These are phyloP conservation scores for Yamadazyma oceani DNA, from an alignment of 1,139 yeast species.

Conservation along the genomic window DNA sequence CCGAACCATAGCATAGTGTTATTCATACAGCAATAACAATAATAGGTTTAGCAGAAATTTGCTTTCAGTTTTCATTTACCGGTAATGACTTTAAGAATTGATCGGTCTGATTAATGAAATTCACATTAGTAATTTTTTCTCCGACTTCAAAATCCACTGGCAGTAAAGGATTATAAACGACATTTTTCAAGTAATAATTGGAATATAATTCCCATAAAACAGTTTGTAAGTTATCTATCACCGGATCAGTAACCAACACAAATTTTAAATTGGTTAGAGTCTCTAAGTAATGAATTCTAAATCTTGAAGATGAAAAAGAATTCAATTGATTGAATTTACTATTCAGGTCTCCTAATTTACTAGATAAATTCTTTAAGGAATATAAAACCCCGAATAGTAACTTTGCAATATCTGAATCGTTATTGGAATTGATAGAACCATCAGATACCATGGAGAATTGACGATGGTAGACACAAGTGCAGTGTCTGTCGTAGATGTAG, in stretches of 20 bases:
- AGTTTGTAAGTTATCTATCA: slow-evolving; percentile 57
- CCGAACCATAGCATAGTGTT: not conserved
- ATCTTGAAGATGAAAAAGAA: slow-evolving; percentile 69
- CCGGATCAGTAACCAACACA: slow-evolving; percentile 69
- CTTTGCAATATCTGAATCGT: slow-evolving; percentile 67
- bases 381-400: slow-evolving; percentile 84
- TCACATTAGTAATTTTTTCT: slow-evolving; percentile 38
- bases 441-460: slow-evolving; percentile 44
- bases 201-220: slow-evolving; percentile 69
- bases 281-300: slow-evolving; percentile 77
- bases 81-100: slow-evolving; percentile 30
- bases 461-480: slow-evolving; percentile 72
- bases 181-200: slow-evolving; percentile 63
- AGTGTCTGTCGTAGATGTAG: slow-evolving; percentile 87
- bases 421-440: slow-evolving; percentile 57
- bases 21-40: too few species aligned
- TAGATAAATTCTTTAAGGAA: slow-evolving; percentile 73
- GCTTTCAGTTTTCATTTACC: slow-evolving; percentile 15
- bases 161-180: slow-evolving; percentile 63
- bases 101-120: slow-evolving; percentile 49
- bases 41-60: not conserved
- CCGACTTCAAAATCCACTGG: slow-evolving; percentile 52
- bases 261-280: slow-evolving; percentile 79
- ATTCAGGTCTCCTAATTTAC: slow-evolving; percentile 51
- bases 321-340: slow-evolving; percentile 47